Evolutionary conservation across 495 filamentous ascomycete genomes (phyloP), one percentile per base, ranked within the genome.

Genomic region (Jackrogersella multiformis): DNA sequence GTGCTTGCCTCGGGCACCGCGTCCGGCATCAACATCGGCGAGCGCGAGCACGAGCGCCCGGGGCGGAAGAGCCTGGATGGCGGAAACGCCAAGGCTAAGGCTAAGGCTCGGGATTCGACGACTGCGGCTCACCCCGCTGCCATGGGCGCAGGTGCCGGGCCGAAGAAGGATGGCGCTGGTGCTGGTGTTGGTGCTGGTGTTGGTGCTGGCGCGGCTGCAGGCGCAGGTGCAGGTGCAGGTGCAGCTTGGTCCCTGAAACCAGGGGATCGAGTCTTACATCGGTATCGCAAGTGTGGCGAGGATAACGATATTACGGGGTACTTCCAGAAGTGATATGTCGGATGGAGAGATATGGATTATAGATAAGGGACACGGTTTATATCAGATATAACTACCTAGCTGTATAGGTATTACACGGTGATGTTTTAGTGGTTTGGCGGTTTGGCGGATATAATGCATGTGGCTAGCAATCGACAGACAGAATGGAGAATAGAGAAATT

Each of bases 251-350:
- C 23, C 7, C 35, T 32, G 62, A 39, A 13, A 46, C 18, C 10
- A 0, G 68, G 51, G 16, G 51, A 63, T 26, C 63, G 49, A 60
- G 60, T 76, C 9, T 2, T 70, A 59, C 72, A 78, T 34, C 58
- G 52, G 63, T 79, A 76, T 39, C 57, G 61, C 56, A 73, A 73
- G 49, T 78, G 75, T 28, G 74, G 74, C 1, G 45, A 62, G n/a
- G 74, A 77, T n/a, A 76, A 75, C 56, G 74, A 77, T 66, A 71
- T 77, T 30, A 70, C 68, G 39, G 71, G 35, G 44, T 66, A 70
- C 12, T 70, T 70, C 16, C 61, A 56, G 35, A 44, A 30, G 15
- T 68, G n/a, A 59, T 24, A 9, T 12, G 39, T 2, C 1, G 23
- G 15, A 30, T 41, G 26, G 7, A 30, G 3, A 7, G 26, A 3